phyloP scores from a whole-genome alignment of 345 rosid species.

The Eucalyptus camaldulensis region DNA sequence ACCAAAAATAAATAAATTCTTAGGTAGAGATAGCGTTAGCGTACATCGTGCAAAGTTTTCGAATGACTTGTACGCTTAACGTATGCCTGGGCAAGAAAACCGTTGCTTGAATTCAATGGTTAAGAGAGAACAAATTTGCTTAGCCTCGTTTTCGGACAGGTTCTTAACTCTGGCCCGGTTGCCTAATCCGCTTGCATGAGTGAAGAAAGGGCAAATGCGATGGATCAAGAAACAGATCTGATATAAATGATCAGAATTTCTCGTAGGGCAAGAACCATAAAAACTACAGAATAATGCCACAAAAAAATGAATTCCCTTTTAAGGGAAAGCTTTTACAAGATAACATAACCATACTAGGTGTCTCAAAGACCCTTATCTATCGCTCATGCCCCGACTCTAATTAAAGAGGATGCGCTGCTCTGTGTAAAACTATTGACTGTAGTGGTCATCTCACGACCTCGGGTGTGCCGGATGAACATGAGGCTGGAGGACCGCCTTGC shows the following conservation, averaged over 20 bases:
- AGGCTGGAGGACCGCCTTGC: slow-evolving; percentile 26
- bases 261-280: not conserved
- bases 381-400: not conserved
- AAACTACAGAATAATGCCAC: not conserved
- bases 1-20: not conserved
- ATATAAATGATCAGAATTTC: not conserved
- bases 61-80: not conserved
- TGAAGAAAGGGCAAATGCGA: not conserved
- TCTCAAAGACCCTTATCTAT: not conserved
- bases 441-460: slow-evolving; percentile 32
- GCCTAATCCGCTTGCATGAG: not conserved
- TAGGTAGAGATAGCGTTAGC: not conserved
- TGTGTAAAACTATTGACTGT: not conserved
- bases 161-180: not conserved
- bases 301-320: not conserved
- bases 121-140: not conserved
- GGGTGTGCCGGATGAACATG: slow-evolving; percentile 40
- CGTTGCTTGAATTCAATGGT: not conserved
- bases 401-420: not conserved
- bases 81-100: not conserved
- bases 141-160: not conserved
- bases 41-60: not conserved
- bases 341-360: not conserved
- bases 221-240: not conserved
- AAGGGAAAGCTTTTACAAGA: not conserved